phyloP scores from a whole-genome alignment of 352 stramenopile species.

The Phytophthora sansomeana region DNA sequence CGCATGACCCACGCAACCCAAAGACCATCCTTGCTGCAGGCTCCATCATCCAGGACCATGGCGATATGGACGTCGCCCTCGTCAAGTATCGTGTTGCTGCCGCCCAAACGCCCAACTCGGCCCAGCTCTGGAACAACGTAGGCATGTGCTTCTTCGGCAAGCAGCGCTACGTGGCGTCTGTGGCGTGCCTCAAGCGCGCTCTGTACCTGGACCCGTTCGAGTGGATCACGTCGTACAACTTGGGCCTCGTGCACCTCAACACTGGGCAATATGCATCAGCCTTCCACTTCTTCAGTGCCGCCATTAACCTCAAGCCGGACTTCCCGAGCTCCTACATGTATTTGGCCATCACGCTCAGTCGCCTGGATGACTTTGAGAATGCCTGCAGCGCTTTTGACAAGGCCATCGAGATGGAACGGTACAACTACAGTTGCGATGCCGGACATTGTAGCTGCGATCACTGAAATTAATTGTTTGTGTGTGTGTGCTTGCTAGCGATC shows the following conservation, averaged over 20 bases:
- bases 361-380: slow-evolving; percentile 94
- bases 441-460: neutral
- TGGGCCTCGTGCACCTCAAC: slow-evolving; percentile 94
- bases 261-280: slow-evolving; percentile 93
- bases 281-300: slow-evolving; percentile 94
- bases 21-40: slow-evolving; percentile 94
- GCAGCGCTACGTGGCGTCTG: slow-evolving; percentile 83
- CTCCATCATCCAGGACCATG: slow-evolving; percentile 94
- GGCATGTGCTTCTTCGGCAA: slow-evolving; percentile 97
- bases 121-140: slow-evolving; percentile 96
- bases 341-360: slow-evolving; percentile 89
- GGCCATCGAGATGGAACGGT: slow-evolving; percentile 90
- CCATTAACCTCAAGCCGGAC: slow-evolving; percentile 90
- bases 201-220: slow-evolving; percentile 95
- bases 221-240: slow-evolving; percentile 96
- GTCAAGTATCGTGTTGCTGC: slow-evolving; percentile 95
- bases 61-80: slow-evolving; percentile 94
- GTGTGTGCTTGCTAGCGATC: slow-evolving; percentile 53
- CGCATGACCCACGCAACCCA: slow-evolving; percentile 90
- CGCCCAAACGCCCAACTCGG: slow-evolving; percentile 91
- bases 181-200: slow-evolving; percentile 93
- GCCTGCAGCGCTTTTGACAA: slow-evolving; percentile 93
- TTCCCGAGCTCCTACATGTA: slow-evolving; percentile 95
- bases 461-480: slow-evolving; percentile 3
- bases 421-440: slow-evolving; percentile 6